A percentile compares a stretch with the other conserved stretches of the same genome.
phyloP scores from a whole-genome alignment of 1,284 basidiomycete genomes.

The Amylostereum chailletii region DNA sequence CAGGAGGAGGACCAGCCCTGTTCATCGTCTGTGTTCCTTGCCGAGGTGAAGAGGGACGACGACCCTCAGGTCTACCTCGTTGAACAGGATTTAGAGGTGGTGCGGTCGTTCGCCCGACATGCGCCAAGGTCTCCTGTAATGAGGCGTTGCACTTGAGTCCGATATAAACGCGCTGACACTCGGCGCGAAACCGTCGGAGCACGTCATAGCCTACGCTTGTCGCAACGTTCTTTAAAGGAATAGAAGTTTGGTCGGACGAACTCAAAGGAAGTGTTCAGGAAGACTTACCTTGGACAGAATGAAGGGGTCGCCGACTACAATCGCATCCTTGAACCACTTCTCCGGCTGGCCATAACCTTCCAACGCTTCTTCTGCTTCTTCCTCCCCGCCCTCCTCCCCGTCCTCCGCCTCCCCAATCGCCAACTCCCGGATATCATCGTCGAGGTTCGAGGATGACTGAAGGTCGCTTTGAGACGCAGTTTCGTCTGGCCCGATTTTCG shows the following conservation, averaged over 20 bases:
- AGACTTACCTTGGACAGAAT: slow-evolving; percentile 31
- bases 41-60: no score
- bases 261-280: not conserved
- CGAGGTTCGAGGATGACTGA: no score
- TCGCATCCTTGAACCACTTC: slow-evolving; percentile 13
- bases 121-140: no score
- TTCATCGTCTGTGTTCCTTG: no score
- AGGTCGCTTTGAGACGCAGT: no score
- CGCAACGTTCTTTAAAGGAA: slow-evolving; percentile 24
- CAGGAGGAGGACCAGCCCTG: no score
- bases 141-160: not conserved
- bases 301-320: slow-evolving; percentile 41
- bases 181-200: slow-evolving; percentile 9
- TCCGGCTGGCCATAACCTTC: slow-evolving; percentile 8
- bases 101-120: no score
- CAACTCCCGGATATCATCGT: no score
- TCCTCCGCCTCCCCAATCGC: not conserved
- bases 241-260: not conserved
- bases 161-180: slow-evolving; percentile 10
- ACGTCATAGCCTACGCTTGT: slow-evolving; percentile 10
- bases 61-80: no score
- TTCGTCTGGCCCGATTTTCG: not conserved
- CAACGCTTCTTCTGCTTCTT: slow-evolving; percentile 7
- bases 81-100: no score
- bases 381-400: not conserved